A percentile compares a stretch with the other conserved stretches of the same genome.
These are phyloP conservation scores for Emericellopsis atlantica DNA, from an alignment of 2,329 filamentous ascomycete genomes.

Conservation along the genomic window DNA sequence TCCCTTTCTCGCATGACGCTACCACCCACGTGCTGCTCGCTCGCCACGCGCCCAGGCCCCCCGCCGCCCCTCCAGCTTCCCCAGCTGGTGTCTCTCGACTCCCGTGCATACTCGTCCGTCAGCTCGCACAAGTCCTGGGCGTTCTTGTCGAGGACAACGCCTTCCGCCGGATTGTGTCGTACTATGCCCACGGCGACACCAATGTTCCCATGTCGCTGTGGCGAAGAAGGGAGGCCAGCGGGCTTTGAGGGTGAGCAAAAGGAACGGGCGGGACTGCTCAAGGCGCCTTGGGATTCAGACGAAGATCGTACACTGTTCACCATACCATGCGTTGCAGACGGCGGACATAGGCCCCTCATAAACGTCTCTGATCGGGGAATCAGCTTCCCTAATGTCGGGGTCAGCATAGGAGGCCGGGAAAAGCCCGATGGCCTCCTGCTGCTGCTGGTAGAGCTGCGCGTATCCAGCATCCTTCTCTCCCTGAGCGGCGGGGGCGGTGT, in stretches of 20 bases:
- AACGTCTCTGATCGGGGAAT: constrained; percentile 9
- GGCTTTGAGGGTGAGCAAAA: no score
- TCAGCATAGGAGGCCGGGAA: constrained; percentile 23
- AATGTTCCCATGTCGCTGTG: constrained; percentile 4
- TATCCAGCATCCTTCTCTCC: constrained; percentile 31
- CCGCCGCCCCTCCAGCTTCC: constrained; percentile 15
- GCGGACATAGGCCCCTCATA: not conserved
- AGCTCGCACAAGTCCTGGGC: constrained; percentile 15
- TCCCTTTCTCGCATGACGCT: constrained; percentile 10
- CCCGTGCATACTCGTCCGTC: constrained; percentile 16
- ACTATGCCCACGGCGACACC: constrained; percentile 6
- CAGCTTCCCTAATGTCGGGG: constrained; percentile 21
- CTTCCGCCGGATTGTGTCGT: constrained; percentile 5
- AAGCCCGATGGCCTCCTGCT: constrained; percentile 12
- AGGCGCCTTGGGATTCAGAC: no score
- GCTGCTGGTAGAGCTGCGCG: constrained; percentile 7
- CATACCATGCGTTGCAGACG: not conserved
- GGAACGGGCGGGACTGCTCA: no score
- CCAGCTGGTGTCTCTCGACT: constrained; percentile 17
- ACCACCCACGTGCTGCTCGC: constrained; percentile 3
- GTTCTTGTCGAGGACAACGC: constrained; percentile 8
- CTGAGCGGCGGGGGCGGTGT: constrained; percentile 34
- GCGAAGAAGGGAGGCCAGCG: not conserved
- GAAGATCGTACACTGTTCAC: not conserved
- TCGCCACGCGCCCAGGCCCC: constrained; percentile 2